A percentile compares a stretch with the other conserved stretches of the same genome.
phyloP scores from a whole-genome alignment of 805 yeast species.

The Candida railenensis region DNA sequence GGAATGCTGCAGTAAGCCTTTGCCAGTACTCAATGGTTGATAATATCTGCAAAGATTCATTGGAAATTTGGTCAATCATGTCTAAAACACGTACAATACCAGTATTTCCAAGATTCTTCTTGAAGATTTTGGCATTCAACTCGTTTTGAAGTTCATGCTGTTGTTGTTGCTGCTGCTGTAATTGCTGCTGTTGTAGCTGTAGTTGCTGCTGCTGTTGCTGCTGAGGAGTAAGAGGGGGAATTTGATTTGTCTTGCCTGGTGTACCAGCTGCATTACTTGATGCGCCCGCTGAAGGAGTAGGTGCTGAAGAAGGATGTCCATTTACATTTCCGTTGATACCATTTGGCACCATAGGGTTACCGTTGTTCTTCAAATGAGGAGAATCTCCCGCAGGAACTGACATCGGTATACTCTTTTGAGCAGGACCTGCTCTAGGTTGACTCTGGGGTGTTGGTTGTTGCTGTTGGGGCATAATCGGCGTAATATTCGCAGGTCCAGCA shows the following conservation, averaged over 20 bases:
- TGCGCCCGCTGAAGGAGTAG: constrained; percentile 5
- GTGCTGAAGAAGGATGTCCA: constrained; percentile 7
- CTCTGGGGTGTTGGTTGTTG: constrained; percentile 22
- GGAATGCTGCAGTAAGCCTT: constrained; percentile 30
- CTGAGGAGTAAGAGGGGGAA: constrained; percentile 1
- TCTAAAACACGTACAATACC: constrained; percentile 40
- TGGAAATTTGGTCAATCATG: constrained; percentile 36
- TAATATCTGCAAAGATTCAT: constrained; percentile 29
- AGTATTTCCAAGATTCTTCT: constrained; percentile 42
- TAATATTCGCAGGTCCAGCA: constrained; percentile 13
- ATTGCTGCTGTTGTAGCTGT: constrained; percentile 1
- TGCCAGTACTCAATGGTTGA: constrained; percentile 36
- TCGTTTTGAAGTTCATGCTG: constrained; percentile 26
- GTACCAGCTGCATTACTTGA: constrained; percentile 1
- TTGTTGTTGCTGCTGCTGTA: not conserved
- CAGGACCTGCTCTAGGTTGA: constrained; percentile 14
- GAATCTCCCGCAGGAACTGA: not conserved
- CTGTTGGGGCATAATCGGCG: constrained; percentile 25
- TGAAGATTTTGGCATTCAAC: constrained; percentile 32
- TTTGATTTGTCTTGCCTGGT: not conserved
- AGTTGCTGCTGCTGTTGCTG: not conserved
- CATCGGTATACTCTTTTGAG: constrained; percentile 8
- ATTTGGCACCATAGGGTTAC: constrained; percentile 6
- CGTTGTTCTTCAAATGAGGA: not conserved
- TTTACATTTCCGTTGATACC: not conserved